Base-by-base conservation (phyloP, 306 rosid genomes). In the Elaeagnus macrophylla region DNA sequence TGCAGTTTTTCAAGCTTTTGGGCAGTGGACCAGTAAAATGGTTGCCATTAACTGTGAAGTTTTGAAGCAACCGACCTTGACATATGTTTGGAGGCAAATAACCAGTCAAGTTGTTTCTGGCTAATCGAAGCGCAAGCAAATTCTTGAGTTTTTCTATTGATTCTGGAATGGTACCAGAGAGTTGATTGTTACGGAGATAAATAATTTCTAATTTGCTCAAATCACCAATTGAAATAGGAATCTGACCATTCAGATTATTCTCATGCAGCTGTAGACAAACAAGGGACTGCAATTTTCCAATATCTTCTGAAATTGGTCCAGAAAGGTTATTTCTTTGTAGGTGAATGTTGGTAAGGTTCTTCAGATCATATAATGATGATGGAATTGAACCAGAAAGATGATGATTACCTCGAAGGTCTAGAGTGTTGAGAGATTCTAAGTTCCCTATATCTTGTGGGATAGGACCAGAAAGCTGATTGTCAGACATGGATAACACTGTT, bases 31-130 rank as follows among this genome's bases (percentile, higher is more conserved):
- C 83, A 1, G 2, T n/a, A 13, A 78, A 52, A 40, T 18, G 20
- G 53, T 79, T 79, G 20, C 59, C 67, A 45, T 73, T 70, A 14
- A 75, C 85, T 38, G 82, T 66, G 38, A 79, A 72, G 39, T 36
- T 42, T 32, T 19, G 10, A 11, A 76, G 77, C 16, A 52, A 2
- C 12, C 67, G 54, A 17, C 42, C 44, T 14, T 68, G 50, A 64
- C 68, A 69, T 36, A 69, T n/a, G 35, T 66, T 41, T 54, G 52
- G 43, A 7, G 85, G 85, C 39, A 66, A 64, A 48, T 46, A 17
- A 16, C 85, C 79, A 32, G 61, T 60, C 25, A 80, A 65, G 25
- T 72, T 45, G 69, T 80, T 80, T 37, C 72, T 53, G 11, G 50
- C 73, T 19, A 77, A 48, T 37, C 68, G 49, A 1, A 69, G 6